Evolutionary conservation across 148 eudicot species (phyloP), one percentile per base, ranked within the genome.

Genomic region (Fagopyrum tataricum): DNA sequence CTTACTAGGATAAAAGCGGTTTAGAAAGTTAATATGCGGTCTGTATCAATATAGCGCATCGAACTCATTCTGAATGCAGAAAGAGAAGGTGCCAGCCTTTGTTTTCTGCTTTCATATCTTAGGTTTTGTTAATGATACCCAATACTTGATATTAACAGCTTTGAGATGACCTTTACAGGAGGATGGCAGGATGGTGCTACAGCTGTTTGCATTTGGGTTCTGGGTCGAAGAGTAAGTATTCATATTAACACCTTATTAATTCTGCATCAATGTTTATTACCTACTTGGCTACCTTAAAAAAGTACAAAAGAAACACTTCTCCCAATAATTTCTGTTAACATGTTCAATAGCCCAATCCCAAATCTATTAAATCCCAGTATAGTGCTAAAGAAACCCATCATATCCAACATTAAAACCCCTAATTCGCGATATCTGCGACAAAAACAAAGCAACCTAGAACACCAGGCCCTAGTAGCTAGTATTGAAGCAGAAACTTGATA

Each of bases 131-230:
- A 46, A 46, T 46, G 3, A 46, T 10, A 13, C 49, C 10, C 49
- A 8, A 46, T 46, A 46, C 49, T 12, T 46, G 13, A 46, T 46
- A 13, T 8, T 46, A 46, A 8, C 41, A 18, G 37, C 11, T 12
- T 23, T 71, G 6, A 2, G 46, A 48, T 66, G 26, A 56, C 47
- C 52, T 73, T 69, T 26, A 62, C 72, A 92, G 97, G 92, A 70
- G 92, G 92, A 18, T 92, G 97, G 97, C 90, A 75, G 75, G 97
- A 92, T 84, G 97, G 97, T 76, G 91, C 95, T 77, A 88, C 95
- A 62, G 95, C 97, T 83, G 97, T 89, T 76, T 92, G 95, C 73
- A 75, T 89, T 61, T 92, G 97, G 95, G 73, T 89, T 37, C 76
- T 92, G 72, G 91, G 86, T 74, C 89, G 80, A 75, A 92, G 84